These are phyloP conservation scores for Aspergillus versicolor DNA, from an alignment of 2,329 filamentous ascomycete species.

Conservation along the genomic window DNA sequence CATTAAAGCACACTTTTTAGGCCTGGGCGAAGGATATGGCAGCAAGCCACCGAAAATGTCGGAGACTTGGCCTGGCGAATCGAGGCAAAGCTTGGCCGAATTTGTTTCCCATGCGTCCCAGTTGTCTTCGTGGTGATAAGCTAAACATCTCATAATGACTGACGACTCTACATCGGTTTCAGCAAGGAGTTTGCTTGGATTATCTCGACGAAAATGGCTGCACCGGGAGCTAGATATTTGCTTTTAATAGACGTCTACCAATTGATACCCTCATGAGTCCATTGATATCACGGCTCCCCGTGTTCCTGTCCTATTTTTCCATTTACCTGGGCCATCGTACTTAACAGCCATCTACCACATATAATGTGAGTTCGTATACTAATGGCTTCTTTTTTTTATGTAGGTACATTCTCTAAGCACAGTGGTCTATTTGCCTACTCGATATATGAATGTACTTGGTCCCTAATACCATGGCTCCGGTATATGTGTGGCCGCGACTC, in stretches of 20 bases:
- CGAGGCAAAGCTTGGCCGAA: slow-evolving; percentile 24
- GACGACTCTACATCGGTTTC: not conserved
- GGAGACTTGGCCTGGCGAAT: slow-evolving; percentile 19
- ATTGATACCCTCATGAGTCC: not conserved
- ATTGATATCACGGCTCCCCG: not conserved
- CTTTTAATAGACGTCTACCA: not conserved
- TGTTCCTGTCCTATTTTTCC: not conserved
- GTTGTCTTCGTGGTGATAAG: not conserved
- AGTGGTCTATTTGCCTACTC: too few species aligned
- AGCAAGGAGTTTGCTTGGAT: not conserved
- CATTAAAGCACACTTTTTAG: slow-evolving; percentile 21
- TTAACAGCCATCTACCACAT: too few species aligned
- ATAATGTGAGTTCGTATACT: too few species aligned
- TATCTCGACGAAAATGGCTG: too few species aligned
- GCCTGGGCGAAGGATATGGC: slow-evolving; percentile 18
- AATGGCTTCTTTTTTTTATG: too few species aligned
- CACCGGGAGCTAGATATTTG: not conserved
- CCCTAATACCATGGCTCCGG: too few species aligned
- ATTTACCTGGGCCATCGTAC: too few species aligned
- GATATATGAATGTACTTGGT: too few species aligned
- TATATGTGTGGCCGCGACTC: too few species aligned
- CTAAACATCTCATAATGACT: not conserved
- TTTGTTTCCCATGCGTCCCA: slow-evolving; percentile 24
- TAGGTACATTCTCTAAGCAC: too few species aligned
- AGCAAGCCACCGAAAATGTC: slow-evolving; percentile 15